A percentile compares a stretch with the other conserved stretches of the same genome.
Evolutionary conservation across 305 asterid genomes (phyloP).

Genomic region (Striga hermonthica): DNA sequence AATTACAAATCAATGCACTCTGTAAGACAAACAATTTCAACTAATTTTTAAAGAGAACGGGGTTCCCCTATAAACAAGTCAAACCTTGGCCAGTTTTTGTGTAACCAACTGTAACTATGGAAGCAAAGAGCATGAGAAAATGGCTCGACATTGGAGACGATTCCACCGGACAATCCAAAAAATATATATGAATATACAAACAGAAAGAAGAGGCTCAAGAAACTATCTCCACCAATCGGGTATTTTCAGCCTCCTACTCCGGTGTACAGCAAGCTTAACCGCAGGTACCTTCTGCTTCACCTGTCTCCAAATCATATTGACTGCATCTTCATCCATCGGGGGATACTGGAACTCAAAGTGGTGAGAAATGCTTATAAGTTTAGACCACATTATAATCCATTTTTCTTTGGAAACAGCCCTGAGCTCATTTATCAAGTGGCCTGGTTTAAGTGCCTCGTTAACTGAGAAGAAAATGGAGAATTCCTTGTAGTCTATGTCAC

Average conservation of each 20-base stretch:
- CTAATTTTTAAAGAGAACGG: too few relatives aligned
- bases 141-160: not conserved
- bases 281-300: conserved; percentile 4
- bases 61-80: too few relatives aligned
- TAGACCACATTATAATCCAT: conserved; percentile 1
- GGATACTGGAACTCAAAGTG: conserved; percentile 9
- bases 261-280: conserved; percentile 4
- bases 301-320: conserved; percentile 12
- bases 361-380: conserved; percentile 2
- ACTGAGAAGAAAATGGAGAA: conserved; percentile 3
- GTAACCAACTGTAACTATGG: too few relatives aligned
- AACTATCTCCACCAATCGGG: conserved; percentile 9
- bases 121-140: not conserved
- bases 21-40: too few relatives aligned
- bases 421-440: conserved; percentile 4
- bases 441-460: conserved; percentile 4
- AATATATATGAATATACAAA: conserved; percentile 2
- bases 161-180: not conserved
- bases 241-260: conserved; percentile 7
- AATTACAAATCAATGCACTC: too few relatives aligned
- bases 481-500: conserved; percentile 11
- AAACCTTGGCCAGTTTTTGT: too few relatives aligned
- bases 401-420: not conserved
- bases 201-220: not conserved
- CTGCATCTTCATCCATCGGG: not conserved